These are phyloP conservation scores for Ziziphus jujuba DNA, from an alignment of 306 rosid species.

Conservation along the genomic window DNA sequence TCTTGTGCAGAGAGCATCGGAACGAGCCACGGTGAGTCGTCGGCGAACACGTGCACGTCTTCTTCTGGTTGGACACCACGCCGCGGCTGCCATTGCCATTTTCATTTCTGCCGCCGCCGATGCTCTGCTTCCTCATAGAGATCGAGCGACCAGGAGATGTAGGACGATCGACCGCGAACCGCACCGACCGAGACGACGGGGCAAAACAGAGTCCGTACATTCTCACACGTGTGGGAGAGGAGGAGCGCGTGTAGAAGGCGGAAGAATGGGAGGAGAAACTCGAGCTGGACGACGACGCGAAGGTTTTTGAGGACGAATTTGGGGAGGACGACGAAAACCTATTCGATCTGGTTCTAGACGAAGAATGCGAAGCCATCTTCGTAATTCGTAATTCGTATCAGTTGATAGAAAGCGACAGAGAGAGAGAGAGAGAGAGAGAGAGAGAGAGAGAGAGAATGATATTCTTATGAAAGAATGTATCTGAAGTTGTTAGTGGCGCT, in stretches of 20 bases:
- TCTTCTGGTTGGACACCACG: constrained; percentile 47
- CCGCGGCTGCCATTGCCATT: constrained; percentile 10
- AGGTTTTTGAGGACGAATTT: neutral
- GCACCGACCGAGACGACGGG: neutral
- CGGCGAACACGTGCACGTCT: constrained; percentile 92
- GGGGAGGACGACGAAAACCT: neutral
- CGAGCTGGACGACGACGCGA: neutral
- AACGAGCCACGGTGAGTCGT: constrained; percentile 94
- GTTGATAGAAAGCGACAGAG: no score
- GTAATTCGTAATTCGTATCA: no score
- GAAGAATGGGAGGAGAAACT: neutral
- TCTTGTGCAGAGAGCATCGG: constrained; percentile 83
- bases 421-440: neutral
- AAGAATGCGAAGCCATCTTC: constrained; percentile 2
- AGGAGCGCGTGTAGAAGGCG: neutral
- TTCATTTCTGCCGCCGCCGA: no score
- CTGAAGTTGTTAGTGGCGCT: neutral
- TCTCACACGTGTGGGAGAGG: constrained; percentile 1
- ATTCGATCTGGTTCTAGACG: constrained; percentile 6
- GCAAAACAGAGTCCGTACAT: neutral
- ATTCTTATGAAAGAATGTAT: no score
- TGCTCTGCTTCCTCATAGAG: neutral
- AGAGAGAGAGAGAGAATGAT: neutral
- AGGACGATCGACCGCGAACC: neutral
- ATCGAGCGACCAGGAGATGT: neutral